Conservation (phyloP, 768 basidiomycete genomes). For the Dentipellis sp. region DNA sequence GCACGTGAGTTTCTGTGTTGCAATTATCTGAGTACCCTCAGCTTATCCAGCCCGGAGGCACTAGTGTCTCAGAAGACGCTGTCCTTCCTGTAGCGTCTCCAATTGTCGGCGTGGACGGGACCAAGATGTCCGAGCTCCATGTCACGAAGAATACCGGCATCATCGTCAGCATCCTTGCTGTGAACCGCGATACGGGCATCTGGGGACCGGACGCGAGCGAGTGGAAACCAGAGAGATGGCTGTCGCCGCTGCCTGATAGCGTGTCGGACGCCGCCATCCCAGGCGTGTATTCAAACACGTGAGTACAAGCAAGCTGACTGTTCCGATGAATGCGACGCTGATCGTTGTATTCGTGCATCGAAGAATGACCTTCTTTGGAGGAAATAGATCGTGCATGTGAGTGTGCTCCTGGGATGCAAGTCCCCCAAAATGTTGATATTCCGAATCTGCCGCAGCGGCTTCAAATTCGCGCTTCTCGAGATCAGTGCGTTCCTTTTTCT, state of each 20-base stretch:
- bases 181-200: conserved; percentile 2
- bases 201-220: conserved; percentile 12
- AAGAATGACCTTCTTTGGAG: too few species aligned
- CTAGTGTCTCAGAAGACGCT: too few species aligned
- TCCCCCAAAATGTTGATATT: too few species aligned
- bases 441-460: too few species aligned
- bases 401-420: too few species aligned
- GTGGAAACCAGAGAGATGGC: conserved; percentile 14
- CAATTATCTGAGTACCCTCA: too few species aligned
- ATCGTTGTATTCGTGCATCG: too few species aligned
- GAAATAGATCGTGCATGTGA: too few species aligned
- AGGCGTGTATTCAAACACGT: conserved; percentile 7
- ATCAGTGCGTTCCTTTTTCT: too few species aligned
- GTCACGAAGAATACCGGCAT: not conserved
- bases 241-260: not conserved
- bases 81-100: not conserved
- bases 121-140: not conserved
- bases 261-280: conserved; percentile 3
- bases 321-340: too few species aligned
- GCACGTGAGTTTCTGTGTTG: not conserved
- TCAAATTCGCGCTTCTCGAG: too few species aligned
- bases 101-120: not conserved
- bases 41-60: too few species aligned
- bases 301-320: not conserved
- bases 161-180: conserved; percentile 1